Evolutionary conservation across 169 alveolate genomes (phyloP), one percentile per base, ranked within the genome.

Genomic region (Plasmodium malariae): DNA sequence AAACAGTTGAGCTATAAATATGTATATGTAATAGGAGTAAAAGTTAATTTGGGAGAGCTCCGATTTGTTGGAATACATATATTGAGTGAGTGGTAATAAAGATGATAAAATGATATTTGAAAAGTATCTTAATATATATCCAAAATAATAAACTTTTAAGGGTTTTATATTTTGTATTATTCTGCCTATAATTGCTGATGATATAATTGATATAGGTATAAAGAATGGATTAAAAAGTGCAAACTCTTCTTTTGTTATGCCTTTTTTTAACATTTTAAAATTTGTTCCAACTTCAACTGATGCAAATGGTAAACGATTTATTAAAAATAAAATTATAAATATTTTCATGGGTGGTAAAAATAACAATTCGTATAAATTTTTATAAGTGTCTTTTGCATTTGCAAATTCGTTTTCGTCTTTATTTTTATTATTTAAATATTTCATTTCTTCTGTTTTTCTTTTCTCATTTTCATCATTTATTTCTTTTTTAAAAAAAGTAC

Each of bases 281-380:
- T 94, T 94, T 19, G 95, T 85, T 55, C 76, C 94, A 54, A 93
- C 94, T 17, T 86, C 92, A 54, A 90, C 95, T 6, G 95, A 87
- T 40, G 94, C 80, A 74, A 78, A 94, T 59, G 93, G 93, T 11
- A 94, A 72, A 26, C 88, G 85, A 49, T 45, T 92, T 55, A 89
- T 86, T 60, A 89, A 88, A 37, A 85, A 76, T 60, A 67, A 67
- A 43, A 92, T 55, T 37, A 90, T 87, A 37, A 90, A 76, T 60
- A 93, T 67, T 80, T 62, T 90, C 51, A 90, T 91, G 40, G 95
- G 97, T 30, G 78, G 94, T 69, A 54, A 73, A 48, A 51, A 80
- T 37, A 76, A 57, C 48, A 85, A 76, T 89, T 90, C 94, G 72
- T 51, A 92, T 67, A 60, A 72, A 28, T 69, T 55, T 37, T 51